Evolutionary conservation across 2,329 filamentous ascomycete genomes (phyloP).

Genomic region (Teratosphaeria zuluensis): DNA sequence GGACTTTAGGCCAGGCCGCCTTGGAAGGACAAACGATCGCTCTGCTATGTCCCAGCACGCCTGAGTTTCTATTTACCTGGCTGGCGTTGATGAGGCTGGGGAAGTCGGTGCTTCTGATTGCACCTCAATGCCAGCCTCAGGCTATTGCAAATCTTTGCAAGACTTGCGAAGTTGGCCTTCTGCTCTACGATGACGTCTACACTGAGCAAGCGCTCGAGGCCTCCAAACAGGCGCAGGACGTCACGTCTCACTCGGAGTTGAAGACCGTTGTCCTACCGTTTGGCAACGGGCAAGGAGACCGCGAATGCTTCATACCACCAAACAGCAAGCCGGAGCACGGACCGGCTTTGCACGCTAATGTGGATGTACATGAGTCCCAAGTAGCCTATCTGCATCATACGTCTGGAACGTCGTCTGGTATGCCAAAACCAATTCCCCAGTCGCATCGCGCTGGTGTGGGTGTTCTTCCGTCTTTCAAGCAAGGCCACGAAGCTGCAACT

Average conservation of each 20-base stretch:
- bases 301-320: constrained; percentile 2
- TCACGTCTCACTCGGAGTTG: background rate
- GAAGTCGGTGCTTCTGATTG: constrained; percentile 47
- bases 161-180: constrained; percentile 30
- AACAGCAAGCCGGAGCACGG: background rate
- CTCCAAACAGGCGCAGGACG: constrained; percentile 1
- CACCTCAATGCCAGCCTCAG: constrained; percentile 37
- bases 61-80: constrained; percentile 51
- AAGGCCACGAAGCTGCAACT: constrained; percentile 34
- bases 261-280: background rate
- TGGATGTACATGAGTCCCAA: constrained; percentile 25
- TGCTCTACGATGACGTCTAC: constrained; percentile 40
- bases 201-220: constrained; percentile 24
- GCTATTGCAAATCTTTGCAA: constrained; percentile 47
- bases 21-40: constrained; percentile 33
- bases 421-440: constrained; percentile 55
- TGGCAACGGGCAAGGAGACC: background rate
- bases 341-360: background rate
- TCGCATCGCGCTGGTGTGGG: constrained; percentile 46
- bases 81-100: constrained; percentile 49
- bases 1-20: constrained; percentile 5
- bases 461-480: constrained; percentile 41
- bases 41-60: constrained; percentile 47
- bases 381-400: constrained; percentile 54
- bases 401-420: constrained; percentile 54